phyloP scores from a whole-genome alignment of 1,139 yeast genomes.

The Candida sanyaensis region DNA sequence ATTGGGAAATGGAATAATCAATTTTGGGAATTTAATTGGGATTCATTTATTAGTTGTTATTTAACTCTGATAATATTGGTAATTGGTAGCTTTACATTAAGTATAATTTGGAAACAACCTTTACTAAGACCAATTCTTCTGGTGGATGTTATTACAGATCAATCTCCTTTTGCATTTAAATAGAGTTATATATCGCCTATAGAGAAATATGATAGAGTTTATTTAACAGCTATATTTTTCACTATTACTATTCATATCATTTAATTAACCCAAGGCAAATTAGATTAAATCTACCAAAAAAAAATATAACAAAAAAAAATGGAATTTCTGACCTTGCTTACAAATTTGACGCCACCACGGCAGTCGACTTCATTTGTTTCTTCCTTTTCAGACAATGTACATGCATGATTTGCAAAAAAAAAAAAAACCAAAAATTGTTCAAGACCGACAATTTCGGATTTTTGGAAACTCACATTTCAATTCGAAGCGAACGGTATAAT shows the following conservation, averaged over 20 bases:
- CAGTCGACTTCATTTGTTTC: too few species aligned
- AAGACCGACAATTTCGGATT: not conserved
- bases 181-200: not conserved
- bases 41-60: slow-evolving; percentile 16
- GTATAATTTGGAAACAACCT: slow-evolving; percentile 13
- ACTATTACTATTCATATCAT: too few species aligned
- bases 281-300: too few species aligned
- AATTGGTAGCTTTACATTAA: slow-evolving; percentile 8
- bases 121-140: slow-evolving; percentile 11
- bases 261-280: too few species aligned
- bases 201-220: not conserved
- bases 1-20: slow-evolving; percentile 15
- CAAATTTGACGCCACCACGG: too few species aligned
- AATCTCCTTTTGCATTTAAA: slow-evolving; percentile 13
- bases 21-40: slow-evolving; percentile 15
- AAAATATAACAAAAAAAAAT: too few species aligned
- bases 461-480: not conserved
- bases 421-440: too few species aligned
- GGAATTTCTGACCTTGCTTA: too few species aligned
- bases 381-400: too few species aligned
- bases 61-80: slow-evolving; percentile 14
- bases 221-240: too few species aligned
- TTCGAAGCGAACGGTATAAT: not conserved
- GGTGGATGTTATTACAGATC: slow-evolving; percentile 13
- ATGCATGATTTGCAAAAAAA: too few species aligned